Evolutionary conservation across 805 yeast genomes (phyloP).

Genomic region (Nakazawaea wyomingensis): DNA sequence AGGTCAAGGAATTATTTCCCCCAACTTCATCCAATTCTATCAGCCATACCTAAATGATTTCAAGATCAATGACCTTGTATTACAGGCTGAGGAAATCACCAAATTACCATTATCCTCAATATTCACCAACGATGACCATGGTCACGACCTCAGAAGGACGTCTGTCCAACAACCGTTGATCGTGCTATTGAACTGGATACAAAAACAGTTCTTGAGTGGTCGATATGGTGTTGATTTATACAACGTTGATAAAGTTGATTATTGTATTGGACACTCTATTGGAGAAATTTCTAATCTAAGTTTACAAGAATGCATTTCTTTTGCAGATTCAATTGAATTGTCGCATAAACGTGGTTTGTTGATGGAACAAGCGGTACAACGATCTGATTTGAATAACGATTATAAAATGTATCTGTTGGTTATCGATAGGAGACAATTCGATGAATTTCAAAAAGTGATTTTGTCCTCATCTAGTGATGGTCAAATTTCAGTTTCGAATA

Average conservation of each 20-base stretch:
- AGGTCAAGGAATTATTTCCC: slow-evolving; percentile 10
- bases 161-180: slow-evolving; percentile 28
- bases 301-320: slow-evolving; percentile 21
- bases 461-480: too few species aligned
- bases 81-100: slow-evolving; percentile 16
- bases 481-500: slow-evolving; percentile 23
- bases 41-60: slow-evolving; percentile 10
- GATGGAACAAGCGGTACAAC: slow-evolving; percentile 26
- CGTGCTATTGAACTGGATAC: slow-evolving; percentile 22
- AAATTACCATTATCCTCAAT: neutral
- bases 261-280: slow-evolving; percentile 29
- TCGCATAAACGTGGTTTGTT: slow-evolving; percentile 25
- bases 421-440: slow-evolving; percentile 21
- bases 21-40: neutral
- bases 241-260: slow-evolving; percentile 17
- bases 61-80: slow-evolving; percentile 14
- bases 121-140: slow-evolving; percentile 11
- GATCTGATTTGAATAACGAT: slow-evolving; percentile 25
- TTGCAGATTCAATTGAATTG: slow-evolving; percentile 21
- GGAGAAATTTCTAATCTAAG: slow-evolving; percentile 29
- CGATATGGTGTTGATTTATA: slow-evolving; percentile 20
- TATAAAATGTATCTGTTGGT: slow-evolving; percentile 31
- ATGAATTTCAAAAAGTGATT: too few species aligned
- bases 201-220: slow-evolving; percentile 16
- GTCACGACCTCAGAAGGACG: slow-evolving; percentile 18